Percentiles rank a stretch among this genome's conserved stretches.
Conservation (phyloP, 225 moss, liverwort and hornwort species). For the Marchantia polymorpha region DNA sequence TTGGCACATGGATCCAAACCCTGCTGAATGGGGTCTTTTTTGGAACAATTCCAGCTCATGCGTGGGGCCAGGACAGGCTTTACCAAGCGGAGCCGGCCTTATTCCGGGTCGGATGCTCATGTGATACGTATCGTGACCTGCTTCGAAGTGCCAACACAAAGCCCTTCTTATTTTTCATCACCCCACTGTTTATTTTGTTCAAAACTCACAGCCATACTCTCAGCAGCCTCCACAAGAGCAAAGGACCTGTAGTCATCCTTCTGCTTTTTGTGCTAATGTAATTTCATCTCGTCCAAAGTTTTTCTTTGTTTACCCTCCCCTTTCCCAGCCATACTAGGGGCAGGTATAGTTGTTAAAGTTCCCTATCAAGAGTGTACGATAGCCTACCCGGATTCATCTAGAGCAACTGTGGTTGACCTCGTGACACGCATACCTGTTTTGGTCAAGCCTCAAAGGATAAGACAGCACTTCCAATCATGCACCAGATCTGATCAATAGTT, state of each 20-base stretch:
- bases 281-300: conserved; percentile 48
- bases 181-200: conserved; percentile 42
- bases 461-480: conserved; percentile 24
- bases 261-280: conserved; percentile 47
- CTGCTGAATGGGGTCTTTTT: conserved; percentile 57
- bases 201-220: conserved; percentile 14
- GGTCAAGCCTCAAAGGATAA: conserved; percentile 3
- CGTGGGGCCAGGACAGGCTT: conserved; percentile 50
- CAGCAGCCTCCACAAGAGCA: conserved; percentile 13
- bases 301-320: conserved; percentile 42
- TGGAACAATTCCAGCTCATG: conserved; percentile 73
- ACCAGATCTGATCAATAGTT: conserved; percentile 16
- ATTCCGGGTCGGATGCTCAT: conserved; percentile 65
- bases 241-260: conserved; percentile 19
- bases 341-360: conserved; percentile 65
- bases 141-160: conserved; percentile 26
- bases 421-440: conserved; percentile 27
- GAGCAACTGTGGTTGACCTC: conserved; percentile 58
- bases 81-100: conserved; percentile 65
- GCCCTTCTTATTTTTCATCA: conserved; percentile 30
- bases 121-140: conserved; percentile 37
- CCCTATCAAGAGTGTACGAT: conserved; percentile 90
- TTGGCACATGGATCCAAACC: conserved; percentile 71
- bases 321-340: conserved; percentile 41
- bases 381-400: conserved; percentile 68